Evolutionary conservation across 495 filamentous ascomycete species (phyloP).

Genomic region (Choiromyces venosus): DNA sequence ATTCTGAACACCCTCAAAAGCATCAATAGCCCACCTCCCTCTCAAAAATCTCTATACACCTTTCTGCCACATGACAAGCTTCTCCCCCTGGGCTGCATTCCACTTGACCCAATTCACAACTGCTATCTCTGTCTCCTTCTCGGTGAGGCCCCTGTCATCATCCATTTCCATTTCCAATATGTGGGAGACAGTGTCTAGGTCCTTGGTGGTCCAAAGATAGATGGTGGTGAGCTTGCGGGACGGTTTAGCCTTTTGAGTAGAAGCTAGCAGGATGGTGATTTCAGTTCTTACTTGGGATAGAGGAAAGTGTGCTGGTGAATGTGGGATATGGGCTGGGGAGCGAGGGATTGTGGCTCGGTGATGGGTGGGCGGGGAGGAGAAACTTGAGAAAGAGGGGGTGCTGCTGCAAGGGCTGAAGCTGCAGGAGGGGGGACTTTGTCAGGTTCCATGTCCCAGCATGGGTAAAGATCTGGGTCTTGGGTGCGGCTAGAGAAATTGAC

Average conservation of each 20-base stretch:
- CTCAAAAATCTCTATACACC: too few species aligned
- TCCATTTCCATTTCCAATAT: slow-evolving; percentile 47
- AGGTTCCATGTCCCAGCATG: too few species aligned
- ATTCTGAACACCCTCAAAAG: slow-evolving; percentile 64
- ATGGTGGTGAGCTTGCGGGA: slow-evolving; percentile 49
- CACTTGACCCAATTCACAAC: too few species aligned
- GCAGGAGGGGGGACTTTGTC: too few species aligned
- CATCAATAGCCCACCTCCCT: slow-evolving; percentile 65
- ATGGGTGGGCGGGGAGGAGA: too few species aligned
- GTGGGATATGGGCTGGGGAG: slow-evolving; percentile 6
- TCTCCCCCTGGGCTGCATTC: slow-evolving; percentile 73
- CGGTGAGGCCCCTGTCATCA: slow-evolving; percentile 60
- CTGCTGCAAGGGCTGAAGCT: too few species aligned
- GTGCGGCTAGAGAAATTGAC: too few species aligned
- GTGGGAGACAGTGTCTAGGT: slow-evolving; percentile 61
- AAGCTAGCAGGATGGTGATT: slow-evolving; percentile 23
- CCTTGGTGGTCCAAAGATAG: slow-evolving; percentile 65
- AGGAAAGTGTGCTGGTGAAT: slow-evolving; percentile 15
- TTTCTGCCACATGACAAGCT: slow-evolving; percentile 74
- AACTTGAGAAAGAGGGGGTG: too few species aligned
- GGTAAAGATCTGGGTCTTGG: too few species aligned
- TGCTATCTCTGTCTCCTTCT: too few species aligned
- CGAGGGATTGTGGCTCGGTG: too few species aligned
- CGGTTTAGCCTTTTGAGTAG: slow-evolving; percentile 17
- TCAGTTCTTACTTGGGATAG: slow-evolving; percentile 29